A percentile compares a stretch with the other conserved stretches of the same genome.
Conservation (phyloP, 129 eudicot species). For the Gnaphalium uliginosum region DNA sequence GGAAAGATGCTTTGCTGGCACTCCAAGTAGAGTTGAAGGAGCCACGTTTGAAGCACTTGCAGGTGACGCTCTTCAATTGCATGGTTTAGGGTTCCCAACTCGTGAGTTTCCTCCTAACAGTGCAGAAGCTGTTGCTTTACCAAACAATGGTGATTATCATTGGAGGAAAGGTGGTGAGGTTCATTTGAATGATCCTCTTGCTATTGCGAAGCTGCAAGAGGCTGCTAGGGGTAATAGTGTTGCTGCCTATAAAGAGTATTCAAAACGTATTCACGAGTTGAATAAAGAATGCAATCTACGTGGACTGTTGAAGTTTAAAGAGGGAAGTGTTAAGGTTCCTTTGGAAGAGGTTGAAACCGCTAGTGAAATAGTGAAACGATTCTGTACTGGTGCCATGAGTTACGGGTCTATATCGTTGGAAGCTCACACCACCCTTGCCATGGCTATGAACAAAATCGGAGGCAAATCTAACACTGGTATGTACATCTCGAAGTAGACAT, state of each 20-base stretch:
- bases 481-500: conserved; percentile 10
- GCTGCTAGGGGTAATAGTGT: conserved; percentile 92
- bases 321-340: conserved; percentile 54
- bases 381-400: conserved; percentile 99
- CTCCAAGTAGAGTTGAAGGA: conserved; percentile 98
- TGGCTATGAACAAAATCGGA: conserved; percentile 95
- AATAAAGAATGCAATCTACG: conserved; percentile 79
- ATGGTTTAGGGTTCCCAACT: conserved; percentile 77
- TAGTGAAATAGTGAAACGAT: conserved; percentile 94
- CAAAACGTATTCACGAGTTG: conserved; percentile 78
- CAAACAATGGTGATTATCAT: conserved; percentile 94
- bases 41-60: conserved; percentile 97
- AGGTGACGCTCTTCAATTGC: conserved; percentile 70
- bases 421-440: conserved; percentile 91
- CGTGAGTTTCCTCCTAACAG: conserved; percentile 68
- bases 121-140: conserved; percentile 91
- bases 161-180: conserved; percentile 96
- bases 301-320: conserved; percentile 88
- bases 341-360: conserved; percentile 98
- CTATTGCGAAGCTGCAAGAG: conserved; percentile 90
- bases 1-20: conserved; percentile 86
- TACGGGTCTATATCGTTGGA: conserved; percentile 96
- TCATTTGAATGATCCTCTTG: conserved; percentile 93
- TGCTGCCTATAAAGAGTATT: conserved; percentile 87
- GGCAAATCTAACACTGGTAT: conserved; percentile 97